Base-by-base conservation (phyloP, 2,329 filamentous ascomycete genomes). In the Aciculosporium take region DNA sequence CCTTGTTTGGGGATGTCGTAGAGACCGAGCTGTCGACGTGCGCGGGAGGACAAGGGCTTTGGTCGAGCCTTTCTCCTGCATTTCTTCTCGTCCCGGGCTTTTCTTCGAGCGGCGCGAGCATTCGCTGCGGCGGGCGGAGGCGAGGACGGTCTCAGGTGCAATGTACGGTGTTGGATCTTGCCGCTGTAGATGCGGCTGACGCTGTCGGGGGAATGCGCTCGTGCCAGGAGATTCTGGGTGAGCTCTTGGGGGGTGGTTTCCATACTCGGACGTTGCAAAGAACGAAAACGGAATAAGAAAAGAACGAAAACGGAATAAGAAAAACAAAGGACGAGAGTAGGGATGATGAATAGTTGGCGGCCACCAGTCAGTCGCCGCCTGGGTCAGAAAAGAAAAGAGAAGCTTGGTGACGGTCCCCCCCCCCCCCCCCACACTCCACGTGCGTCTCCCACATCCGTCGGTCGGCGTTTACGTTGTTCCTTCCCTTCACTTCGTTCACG, bases 101-200 rank as follows among this genome's bases (percentile, higher is more conserved):
- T 75, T 13, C 69, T 63, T 18, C 72, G 71, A 30, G 64, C 64
- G n/a, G 71, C 65, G 46, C 80, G 76, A 17, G 72, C 71, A 52
- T 76, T 73, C 33, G 55, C 17, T 39, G 65, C 63, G 54, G 71
- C 50, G 53, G 76, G 59, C 0, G 70, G 68, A 1, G 85, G 83
- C 0, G 83, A 85, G 18, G 79, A 81, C 6, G 85, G 79, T 32
- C 81, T 78, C 3, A 95, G 75, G 53, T 81, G 76, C 43, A 95
- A 76, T 0, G 85, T 80, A 36, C 86, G 85, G 56, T 85, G 79
- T 52, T 85, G 77, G 57, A 94, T 76, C 61, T 87, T 87, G 48
- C 94, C 84, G 47, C 72, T 69, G 68, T 82, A 89, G 60, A 94
- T 84, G 41, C 77, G 72, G 27, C 68, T 65, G 41, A 79, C 76